A percentile compares a stretch with the other conserved stretches of the same genome.
Conservation (phyloP, 305 asterid species). For the Solanum hybrid region DNA sequence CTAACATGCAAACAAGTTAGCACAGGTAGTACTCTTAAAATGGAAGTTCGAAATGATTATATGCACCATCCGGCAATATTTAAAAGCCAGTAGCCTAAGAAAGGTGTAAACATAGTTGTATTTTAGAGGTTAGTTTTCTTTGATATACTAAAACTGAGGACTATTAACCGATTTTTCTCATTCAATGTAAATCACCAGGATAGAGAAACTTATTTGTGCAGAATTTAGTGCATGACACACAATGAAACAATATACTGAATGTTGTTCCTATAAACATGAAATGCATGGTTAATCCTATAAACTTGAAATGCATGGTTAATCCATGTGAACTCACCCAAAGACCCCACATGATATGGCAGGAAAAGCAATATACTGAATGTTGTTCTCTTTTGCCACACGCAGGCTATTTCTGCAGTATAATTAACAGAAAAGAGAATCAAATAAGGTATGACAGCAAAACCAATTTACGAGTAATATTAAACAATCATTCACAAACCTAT, state of each 20-base stretch:
- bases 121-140: not conserved
- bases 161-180: not conserved
- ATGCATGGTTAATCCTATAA: no score
- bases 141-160: not conserved
- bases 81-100: not conserved
- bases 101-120: not conserved
- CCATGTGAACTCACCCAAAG: slow-evolving; percentile 36
- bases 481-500: slow-evolving; percentile 34
- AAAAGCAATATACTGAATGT: slow-evolving; percentile 69
- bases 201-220: not conserved
- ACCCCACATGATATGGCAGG: slow-evolving; percentile 86
- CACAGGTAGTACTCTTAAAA: not conserved
- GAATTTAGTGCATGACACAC: not conserved
- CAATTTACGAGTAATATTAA: not conserved
- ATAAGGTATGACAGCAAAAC: not conserved
- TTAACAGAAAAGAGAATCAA: not conserved
- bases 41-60: not conserved
- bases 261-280: not conserved
- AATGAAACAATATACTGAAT: not conserved
- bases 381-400: slow-evolving; percentile 56
- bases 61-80: not conserved
- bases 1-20: not conserved
- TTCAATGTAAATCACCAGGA: not conserved
- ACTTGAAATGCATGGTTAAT: not conserved
- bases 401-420: slow-evolving; percentile 57